These are phyloP conservation scores for Candida ovalis DNA, from an alignment of 805 yeast genomes.

Conservation along the genomic window DNA sequence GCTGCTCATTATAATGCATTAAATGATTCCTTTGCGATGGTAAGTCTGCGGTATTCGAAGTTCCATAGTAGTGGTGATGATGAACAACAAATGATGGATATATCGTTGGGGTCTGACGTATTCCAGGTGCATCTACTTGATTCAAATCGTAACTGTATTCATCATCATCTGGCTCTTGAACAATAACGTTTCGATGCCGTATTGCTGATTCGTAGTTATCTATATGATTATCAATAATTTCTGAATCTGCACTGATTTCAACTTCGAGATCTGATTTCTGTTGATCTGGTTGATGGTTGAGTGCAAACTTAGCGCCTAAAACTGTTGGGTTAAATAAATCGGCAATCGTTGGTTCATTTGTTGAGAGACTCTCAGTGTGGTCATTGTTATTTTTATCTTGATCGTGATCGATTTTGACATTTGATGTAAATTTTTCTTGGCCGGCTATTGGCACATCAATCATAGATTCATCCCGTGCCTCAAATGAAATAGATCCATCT, in stretches of 20 bases:
- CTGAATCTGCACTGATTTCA: not conserved
- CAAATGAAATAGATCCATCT: not conserved
- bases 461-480: not conserved
- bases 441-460: not conserved
- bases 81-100: slow-evolving; percentile 1
- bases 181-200: slow-evolving; percentile 8
- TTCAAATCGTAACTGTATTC: not conserved
- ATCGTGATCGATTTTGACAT: not conserved
- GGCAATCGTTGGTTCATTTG: not conserved
- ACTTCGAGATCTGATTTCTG: not conserved
- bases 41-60: not conserved
- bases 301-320: slow-evolving; percentile 22
- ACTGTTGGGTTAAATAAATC: slow-evolving; percentile 17
- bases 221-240: not conserved
- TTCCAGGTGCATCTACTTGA: not conserved
- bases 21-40: not conserved
- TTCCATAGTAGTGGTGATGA: slow-evolving; percentile 5
- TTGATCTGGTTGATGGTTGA: not conserved
- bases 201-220: not conserved
- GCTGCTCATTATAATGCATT: not conserved
- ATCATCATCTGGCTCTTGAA: slow-evolving; percentile 7
- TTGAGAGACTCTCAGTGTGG: not conserved
- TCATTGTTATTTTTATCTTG: not conserved
- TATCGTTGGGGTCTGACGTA: not conserved
- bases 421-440: not conserved